These are phyloP conservation scores for Primulina tabacum DNA, from an alignment of 257 asterid species.

Conservation along the genomic window DNA sequence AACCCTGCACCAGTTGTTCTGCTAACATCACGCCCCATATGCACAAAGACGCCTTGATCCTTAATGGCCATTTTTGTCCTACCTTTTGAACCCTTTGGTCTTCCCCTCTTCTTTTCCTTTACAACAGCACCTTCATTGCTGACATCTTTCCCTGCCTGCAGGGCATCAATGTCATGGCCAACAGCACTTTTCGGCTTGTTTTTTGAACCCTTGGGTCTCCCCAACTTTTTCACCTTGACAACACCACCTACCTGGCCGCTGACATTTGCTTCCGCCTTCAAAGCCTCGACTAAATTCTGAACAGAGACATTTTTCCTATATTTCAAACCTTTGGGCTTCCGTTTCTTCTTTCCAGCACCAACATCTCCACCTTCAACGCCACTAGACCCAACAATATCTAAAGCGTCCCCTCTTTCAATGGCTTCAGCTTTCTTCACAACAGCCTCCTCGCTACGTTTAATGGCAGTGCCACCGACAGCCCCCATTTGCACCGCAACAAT, in stretches of 20 bases:
- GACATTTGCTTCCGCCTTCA: neutral
- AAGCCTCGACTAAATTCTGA: neutral
- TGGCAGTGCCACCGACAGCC: neutral
- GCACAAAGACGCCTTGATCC: no score
- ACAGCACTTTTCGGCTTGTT: neutral
- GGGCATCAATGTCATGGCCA: neutral
- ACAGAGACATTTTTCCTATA: neutral
- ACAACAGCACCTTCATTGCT: neutral
- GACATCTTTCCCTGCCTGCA: neutral
- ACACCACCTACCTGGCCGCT: neutral
- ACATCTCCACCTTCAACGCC: neutral
- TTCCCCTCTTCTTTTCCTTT: conserved; percentile 27
- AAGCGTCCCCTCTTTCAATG: no score
- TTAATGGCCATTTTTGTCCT: conserved; percentile 18
- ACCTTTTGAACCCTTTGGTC: conserved; percentile 39
- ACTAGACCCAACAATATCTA: no score
- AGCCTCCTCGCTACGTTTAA: no score
- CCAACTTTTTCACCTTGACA: neutral
- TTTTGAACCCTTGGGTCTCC: neutral
- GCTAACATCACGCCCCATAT: no score
- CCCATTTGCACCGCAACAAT: neutral
- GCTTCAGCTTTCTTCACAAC: no score
- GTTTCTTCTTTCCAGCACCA: neutral
- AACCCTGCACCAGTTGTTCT: no score
- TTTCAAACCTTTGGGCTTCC: neutral